These are phyloP conservation scores for Aotearoamyces nothofagi DNA, from an alignment of 2,329 filamentous ascomycete genomes.

Conservation along the genomic window DNA sequence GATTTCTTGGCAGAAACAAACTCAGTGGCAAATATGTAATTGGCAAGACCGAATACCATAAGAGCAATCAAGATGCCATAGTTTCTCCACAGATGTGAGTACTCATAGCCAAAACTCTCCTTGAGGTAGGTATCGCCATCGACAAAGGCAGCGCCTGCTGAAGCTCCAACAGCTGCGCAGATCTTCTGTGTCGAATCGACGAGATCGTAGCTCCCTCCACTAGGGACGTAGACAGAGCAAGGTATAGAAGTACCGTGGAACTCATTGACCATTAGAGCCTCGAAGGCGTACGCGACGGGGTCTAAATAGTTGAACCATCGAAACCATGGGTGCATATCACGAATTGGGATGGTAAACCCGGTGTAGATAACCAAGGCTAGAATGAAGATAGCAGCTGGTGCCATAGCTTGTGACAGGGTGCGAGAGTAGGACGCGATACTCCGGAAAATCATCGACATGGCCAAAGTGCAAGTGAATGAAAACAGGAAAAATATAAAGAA, in stretches of 20 bases:
- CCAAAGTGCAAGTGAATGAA: slow-evolving; percentile 17
- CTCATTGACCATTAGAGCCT: slow-evolving; percentile 72
- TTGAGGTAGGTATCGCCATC: slow-evolving; percentile 41
- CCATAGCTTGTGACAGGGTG: slow-evolving; percentile 49
- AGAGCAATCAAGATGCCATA: slow-evolving; percentile 54
- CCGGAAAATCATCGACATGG: slow-evolving; percentile 76
- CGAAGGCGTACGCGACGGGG: slow-evolving; percentile 60
- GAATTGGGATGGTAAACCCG: slow-evolving; percentile 26
- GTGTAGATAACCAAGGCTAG: slow-evolving; percentile 17
- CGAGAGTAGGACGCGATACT: slow-evolving; percentile 62
- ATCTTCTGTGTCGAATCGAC: slow-evolving; percentile 18
- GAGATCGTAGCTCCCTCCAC: slow-evolving; percentile 9
- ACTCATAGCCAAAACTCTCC: slow-evolving; percentile 38
- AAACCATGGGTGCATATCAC: slow-evolving; percentile 62
- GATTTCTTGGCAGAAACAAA: slow-evolving; percentile 49
- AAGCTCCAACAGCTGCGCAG: slow-evolving; percentile 44
- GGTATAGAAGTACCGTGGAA: slow-evolving; percentile 29
- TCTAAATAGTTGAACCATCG: slow-evolving; percentile 60
- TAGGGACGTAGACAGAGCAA: slow-evolving; percentile 13
- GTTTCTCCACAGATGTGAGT: slow-evolving; percentile 52
- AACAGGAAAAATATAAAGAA: slow-evolving; percentile 64
- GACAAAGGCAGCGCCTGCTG: slow-evolving; percentile 34
- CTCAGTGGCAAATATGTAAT: slow-evolving; percentile 51
- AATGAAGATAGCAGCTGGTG: slow-evolving; percentile 37
- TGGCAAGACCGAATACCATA: slow-evolving; percentile 41